phyloP scores from a whole-genome alignment of 371 early-diverging fungal species.

The Lichtheimia ramosa region DNA sequence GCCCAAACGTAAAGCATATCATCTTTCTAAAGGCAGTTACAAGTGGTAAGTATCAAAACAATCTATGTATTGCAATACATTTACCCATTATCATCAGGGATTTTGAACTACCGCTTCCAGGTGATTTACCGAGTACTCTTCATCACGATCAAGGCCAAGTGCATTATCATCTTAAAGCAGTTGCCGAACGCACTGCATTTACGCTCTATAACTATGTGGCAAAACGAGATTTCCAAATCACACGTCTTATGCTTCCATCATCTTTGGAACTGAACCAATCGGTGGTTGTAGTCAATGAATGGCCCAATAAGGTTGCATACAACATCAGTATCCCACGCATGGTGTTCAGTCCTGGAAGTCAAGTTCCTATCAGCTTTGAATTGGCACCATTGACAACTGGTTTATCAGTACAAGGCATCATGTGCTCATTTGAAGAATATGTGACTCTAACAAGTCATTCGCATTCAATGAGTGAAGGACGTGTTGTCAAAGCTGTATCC shows the following conservation, averaged over 20 bases:
- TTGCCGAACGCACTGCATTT: conserved; percentile 45
- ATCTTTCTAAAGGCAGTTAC: conserved; percentile 34
- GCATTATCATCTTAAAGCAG: conserved; percentile 36
- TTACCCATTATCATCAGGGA: conserved; percentile 26
- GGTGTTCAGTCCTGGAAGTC: conserved; percentile 28
- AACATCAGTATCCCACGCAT: conserved; percentile 42
- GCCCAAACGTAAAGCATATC: conserved; percentile 32
- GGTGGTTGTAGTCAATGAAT: conserved; percentile 34
- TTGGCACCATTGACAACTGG: conserved; percentile 32
- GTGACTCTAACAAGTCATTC: conserved; percentile 24
- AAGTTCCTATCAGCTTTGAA: conserved; percentile 41
- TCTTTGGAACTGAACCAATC: conserved; percentile 40
- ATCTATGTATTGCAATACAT: not conserved
- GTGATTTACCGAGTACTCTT: conserved; percentile 45
- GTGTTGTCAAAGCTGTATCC: conserved; percentile 23
- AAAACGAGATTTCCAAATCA: conserved; percentile 22
- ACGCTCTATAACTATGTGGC: conserved; percentile 29
- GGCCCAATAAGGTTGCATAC: conserved; percentile 44
- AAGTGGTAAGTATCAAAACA: conserved; percentile 32
- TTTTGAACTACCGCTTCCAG: conserved; percentile 51
- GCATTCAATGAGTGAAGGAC: conserved; percentile 30
- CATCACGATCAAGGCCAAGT: conserved; percentile 37
- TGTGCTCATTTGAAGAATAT: conserved; percentile 39
- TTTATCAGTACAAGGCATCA: conserved; percentile 24
- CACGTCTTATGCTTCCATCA: conserved; percentile 30